phyloP scores from a whole-genome alignment of 2,329 filamentous ascomycete genomes.

The Phialophora macrospora region DNA sequence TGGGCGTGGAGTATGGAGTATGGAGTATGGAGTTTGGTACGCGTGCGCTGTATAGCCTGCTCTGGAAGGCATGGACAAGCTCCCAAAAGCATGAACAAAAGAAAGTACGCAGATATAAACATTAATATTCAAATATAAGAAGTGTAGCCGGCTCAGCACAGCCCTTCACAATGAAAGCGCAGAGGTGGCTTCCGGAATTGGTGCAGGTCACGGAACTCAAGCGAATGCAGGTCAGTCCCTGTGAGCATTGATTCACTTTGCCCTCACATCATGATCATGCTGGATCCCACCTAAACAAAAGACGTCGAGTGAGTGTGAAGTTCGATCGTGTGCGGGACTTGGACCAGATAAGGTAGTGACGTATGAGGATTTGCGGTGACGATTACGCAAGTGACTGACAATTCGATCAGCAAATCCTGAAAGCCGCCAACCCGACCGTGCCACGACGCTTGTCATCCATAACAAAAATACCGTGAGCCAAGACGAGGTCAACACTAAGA shows the following conservation, averaged over 20 bases:
- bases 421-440: background rate
- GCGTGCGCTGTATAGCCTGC: background rate
- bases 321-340: background rate
- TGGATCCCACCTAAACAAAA: background rate
- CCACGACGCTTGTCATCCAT: background rate
- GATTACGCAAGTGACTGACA: conserved; percentile 4
- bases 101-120: background rate
- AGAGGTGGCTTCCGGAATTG: background rate
- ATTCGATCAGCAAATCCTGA: background rate
- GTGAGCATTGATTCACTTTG: background rate
- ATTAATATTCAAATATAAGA: background rate
- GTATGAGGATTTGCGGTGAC: background rate
- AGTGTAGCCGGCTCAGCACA: background rate
- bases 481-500: background rate
- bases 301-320: background rate
- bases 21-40: conserved; percentile 4
- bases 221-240: background rate
- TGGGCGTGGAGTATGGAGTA: background rate
- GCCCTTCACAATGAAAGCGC: background rate
- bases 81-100: background rate
- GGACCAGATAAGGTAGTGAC: background rate
- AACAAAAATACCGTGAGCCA: background rate
- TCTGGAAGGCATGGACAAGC: background rate
- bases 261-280: background rate
- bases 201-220: no score